A percentile compares a stretch with the other conserved stretches of the same genome.
Conservation (phyloP, 1,139 yeast genomes). For the Starmera stellimalicola region DNA sequence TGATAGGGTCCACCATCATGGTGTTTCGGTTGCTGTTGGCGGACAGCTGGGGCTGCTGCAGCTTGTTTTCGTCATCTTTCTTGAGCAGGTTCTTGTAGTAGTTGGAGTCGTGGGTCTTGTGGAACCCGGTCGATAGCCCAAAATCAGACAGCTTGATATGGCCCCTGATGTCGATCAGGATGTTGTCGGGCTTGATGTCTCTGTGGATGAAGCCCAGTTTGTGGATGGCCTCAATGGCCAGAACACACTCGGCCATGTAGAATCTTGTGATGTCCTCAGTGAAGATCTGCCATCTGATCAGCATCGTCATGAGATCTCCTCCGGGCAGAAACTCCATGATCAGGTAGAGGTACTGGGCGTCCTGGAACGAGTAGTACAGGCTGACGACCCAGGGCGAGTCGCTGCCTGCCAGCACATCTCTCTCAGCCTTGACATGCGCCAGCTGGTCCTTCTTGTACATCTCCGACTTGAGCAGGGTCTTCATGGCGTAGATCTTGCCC, state of each 20-base stretch:
- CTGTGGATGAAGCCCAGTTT: slow-evolving; percentile 74
- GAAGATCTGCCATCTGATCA: slow-evolving; percentile 78
- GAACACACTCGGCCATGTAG: slow-evolving; percentile 80
- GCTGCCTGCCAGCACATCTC: slow-evolving; percentile 78
- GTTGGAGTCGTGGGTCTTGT: slow-evolving; percentile 74
- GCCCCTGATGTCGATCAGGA: slow-evolving; percentile 70
- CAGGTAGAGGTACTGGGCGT: slow-evolving; percentile 61
- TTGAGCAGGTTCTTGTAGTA: slow-evolving; percentile 66
- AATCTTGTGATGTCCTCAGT: slow-evolving; percentile 79
- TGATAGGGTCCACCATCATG: slow-evolving; percentile 91
- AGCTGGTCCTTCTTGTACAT: slow-evolving; percentile 79
- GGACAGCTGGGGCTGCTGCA: slow-evolving; percentile 25
- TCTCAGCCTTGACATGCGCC: slow-evolving; percentile 79
- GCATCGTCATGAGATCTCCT: slow-evolving; percentile 82
- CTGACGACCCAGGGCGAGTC: slow-evolving; percentile 88
- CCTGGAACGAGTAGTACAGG: slow-evolving; percentile 72
- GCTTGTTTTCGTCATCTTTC: slow-evolving; percentile 34
- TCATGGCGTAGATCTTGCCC: slow-evolving; percentile 81
- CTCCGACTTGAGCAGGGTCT: slow-evolving; percentile 66
- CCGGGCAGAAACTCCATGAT: slow-evolving; percentile 85
- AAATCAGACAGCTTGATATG: slow-evolving; percentile 74
- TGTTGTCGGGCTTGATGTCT: slow-evolving; percentile 74
- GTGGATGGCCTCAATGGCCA: slow-evolving; percentile 78
- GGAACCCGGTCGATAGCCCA: slow-evolving; percentile 81
- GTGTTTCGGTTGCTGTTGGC: slow-evolving; percentile 47